These are phyloP conservation scores for Hanseniaspora meyeri DNA, from an alignment of 805 yeast species.

Conservation along the genomic window DNA sequence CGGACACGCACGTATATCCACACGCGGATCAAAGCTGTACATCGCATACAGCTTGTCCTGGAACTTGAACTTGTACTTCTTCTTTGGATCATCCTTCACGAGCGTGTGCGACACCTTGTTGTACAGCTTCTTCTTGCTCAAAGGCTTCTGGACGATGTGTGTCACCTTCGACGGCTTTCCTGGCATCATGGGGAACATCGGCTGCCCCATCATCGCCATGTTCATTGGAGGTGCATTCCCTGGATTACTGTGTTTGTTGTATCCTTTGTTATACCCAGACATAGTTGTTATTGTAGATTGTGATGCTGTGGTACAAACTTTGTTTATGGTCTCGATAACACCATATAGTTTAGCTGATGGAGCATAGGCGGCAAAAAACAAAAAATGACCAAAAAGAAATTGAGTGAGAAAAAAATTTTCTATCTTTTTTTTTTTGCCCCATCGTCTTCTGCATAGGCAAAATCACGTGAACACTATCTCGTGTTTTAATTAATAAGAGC, in stretches of 20 bases:
- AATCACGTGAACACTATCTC: too few species aligned
- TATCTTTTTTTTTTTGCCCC: too few species aligned
- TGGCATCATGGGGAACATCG: constrained; percentile 6
- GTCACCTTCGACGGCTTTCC: background rate
- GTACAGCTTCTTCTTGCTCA: background rate
- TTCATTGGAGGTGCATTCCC: background rate
- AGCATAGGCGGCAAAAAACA: too few species aligned
- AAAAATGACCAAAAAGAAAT: too few species aligned
- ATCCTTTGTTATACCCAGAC: background rate
- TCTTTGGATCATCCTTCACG: background rate
- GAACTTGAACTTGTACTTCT: constrained; percentile 12
- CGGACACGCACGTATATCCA: constrained; percentile 7
- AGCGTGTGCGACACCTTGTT: background rate
- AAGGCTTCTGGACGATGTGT: constrained; percentile 5
- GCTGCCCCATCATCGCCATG: constrained; percentile 4
- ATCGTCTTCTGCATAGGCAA: too few species aligned
- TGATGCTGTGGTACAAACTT: too few species aligned
- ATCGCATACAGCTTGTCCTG: constrained; percentile 8
- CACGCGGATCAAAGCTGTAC: constrained; percentile 12
- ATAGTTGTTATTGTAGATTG: background rate
- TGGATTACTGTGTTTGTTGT: background rate
- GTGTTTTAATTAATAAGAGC: too few species aligned
- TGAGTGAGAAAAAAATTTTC: too few species aligned
- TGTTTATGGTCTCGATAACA: too few species aligned
- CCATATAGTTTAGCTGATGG: too few species aligned